phyloP scores from a whole-genome alignment of 2,329 filamentous ascomycete genomes.

The Lachnellula suecica region DNA sequence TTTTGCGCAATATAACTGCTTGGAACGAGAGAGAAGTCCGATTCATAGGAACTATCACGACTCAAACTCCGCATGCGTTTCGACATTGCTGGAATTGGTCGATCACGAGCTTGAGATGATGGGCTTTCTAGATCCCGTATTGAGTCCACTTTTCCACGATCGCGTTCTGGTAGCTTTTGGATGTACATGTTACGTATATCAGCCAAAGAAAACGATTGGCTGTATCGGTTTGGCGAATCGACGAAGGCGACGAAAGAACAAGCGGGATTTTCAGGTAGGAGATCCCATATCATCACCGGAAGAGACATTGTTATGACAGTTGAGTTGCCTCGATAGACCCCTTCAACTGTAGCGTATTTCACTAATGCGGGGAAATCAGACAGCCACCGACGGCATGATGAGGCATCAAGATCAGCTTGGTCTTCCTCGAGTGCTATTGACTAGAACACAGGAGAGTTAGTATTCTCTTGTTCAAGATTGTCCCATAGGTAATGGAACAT shows the following conservation, averaged over 20 bases:
- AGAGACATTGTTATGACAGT: constrained; percentile 16
- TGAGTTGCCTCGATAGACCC: constrained; percentile 16
- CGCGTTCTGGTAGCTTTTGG: background rate
- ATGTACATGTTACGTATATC: background rate
- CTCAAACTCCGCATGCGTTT: constrained; percentile 5
- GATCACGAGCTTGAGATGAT: background rate
- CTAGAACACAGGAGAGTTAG: too few relatives aligned
- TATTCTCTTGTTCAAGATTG: too few relatives aligned
- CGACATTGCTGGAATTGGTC: background rate
- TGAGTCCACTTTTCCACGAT: constrained; percentile 1
- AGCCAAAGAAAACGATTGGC: constrained; percentile 1
- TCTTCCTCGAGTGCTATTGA: constrained; percentile 16
- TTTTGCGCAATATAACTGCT: background rate
- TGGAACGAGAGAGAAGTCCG: background rate
- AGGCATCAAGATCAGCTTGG: constrained; percentile 12
- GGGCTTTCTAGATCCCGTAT: background rate
- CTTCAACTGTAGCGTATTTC: constrained; percentile 20
- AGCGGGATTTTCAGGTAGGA: constrained; percentile 14
- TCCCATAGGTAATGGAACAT: too few relatives aligned
- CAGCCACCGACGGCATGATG: constrained; percentile 15
- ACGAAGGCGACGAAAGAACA: constrained; percentile 20
- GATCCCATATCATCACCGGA: constrained; percentile 19
- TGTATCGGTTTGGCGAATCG: constrained; percentile 9
- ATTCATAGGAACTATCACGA: constrained; percentile 12
- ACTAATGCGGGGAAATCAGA: constrained; percentile 13